phyloP scores from a whole-genome alignment of 345 rosid species.

The Gossypium sturtianum region DNA sequence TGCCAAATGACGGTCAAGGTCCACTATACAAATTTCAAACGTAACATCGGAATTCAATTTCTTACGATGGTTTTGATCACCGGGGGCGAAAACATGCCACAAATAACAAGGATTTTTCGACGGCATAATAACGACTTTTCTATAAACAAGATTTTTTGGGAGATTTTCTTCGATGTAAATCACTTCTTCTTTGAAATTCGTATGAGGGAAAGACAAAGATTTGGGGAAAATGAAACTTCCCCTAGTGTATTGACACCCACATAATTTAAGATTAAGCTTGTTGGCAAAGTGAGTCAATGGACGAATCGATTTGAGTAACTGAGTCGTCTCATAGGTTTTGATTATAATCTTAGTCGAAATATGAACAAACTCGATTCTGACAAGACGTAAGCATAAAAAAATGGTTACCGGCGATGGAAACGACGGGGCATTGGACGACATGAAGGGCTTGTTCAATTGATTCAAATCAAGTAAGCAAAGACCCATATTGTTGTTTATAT shows the following conservation, averaged over 20 bases:
- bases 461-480: slow-evolving; percentile 62
- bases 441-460: slow-evolving; percentile 52
- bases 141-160: slow-evolving; percentile 44
- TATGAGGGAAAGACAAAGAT: slow-evolving; percentile 80
- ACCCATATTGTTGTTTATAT: slow-evolving; percentile 31
- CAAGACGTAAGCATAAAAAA: slow-evolving; percentile 76
- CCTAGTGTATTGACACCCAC: slow-evolving; percentile 69
- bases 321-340: slow-evolving; percentile 97
- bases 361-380: slow-evolving; percentile 92
- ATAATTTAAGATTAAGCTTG: slow-evolving; percentile 50
- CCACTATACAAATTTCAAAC: slow-evolving; percentile 90
- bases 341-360: slow-evolving; percentile 85
- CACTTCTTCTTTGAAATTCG: slow-evolving; percentile 77
- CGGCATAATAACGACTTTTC: slow-evolving; percentile 76
- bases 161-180: slow-evolving; percentile 51
- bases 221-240: slow-evolving; percentile 90
- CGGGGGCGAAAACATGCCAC: slow-evolving; percentile 86
- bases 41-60: not conserved
- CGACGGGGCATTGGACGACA: slow-evolving; percentile 81
- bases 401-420: slow-evolving; percentile 75
- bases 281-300: slow-evolving; percentile 60
- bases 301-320: slow-evolving; percentile 78
- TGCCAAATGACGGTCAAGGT: slow-evolving; percentile 63
- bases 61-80: slow-evolving; percentile 24
- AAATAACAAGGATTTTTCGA: slow-evolving; percentile 54